Evolutionary conservation across 1,284 basidiomycete genomes (phyloP).

Genomic region (Marasmius tenuissimus): DNA sequence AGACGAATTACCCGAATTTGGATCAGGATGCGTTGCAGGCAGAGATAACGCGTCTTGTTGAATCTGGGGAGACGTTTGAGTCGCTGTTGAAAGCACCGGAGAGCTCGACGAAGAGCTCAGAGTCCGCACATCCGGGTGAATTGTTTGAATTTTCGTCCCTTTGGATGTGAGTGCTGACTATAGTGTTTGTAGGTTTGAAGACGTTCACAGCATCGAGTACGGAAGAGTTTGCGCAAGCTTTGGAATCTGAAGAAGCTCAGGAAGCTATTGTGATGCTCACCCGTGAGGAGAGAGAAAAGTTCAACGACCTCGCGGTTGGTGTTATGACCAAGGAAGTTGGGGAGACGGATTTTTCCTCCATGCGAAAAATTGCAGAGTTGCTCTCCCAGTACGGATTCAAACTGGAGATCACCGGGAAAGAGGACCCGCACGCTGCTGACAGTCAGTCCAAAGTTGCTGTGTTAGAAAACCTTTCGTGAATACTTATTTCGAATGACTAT

Average conservation of each 20-base stretch:
- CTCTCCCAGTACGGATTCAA: not conserved
- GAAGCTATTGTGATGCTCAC: not conserved
- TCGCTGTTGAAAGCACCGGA: not conserved
- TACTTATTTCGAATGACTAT: not conserved
- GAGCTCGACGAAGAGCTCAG: not conserved
- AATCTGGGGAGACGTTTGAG: conserved; percentile 4
- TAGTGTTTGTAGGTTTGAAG: not conserved
- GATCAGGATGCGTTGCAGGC: conserved; percentile 16
- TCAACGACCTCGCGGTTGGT: conserved; percentile 4
- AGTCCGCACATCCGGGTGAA: not conserved
- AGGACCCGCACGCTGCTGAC: not conserved
- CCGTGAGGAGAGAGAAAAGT: not conserved
- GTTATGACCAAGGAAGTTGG: conserved; percentile 4
- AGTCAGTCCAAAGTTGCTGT: not conserved
- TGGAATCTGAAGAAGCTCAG: conserved; percentile 2
- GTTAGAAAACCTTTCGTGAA: not conserved
- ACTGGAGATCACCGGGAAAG: not conserved
- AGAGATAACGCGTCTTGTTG: conserved; percentile 19
- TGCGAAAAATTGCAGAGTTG: conserved; percentile 7
- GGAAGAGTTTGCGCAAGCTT: conserved; percentile 3
- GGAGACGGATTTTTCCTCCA: not conserved
- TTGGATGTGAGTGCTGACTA: not conserved
- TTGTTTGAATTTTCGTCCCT: not conserved
- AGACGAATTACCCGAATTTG: conserved; percentile 2
- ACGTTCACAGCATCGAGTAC: not conserved